A percentile compares a stretch with the other conserved stretches of the same genome.
phyloP scores from a whole-genome alignment of 208 protist genomes.

The Trypanosoma mega region DNA sequence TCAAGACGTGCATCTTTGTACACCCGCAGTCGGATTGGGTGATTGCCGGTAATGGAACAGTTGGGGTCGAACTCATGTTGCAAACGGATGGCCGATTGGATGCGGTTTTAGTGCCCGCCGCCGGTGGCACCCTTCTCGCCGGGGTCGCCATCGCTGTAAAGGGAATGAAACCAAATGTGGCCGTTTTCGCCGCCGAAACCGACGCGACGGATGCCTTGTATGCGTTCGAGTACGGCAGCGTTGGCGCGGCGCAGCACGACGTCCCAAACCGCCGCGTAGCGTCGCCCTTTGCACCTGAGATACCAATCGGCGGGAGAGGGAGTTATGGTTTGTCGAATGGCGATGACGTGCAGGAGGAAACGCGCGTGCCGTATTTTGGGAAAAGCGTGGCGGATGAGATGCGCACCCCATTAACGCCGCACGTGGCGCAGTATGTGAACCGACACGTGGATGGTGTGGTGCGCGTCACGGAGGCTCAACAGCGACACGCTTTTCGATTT shows the following conservation, averaged over 20 bases:
- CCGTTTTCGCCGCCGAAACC: slow-evolving; percentile 88
- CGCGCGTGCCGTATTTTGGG: neutral
- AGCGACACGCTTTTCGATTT: slow-evolving; percentile 68
- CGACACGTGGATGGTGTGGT: slow-evolving; percentile 64
- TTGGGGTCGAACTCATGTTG: slow-evolving; percentile 87
- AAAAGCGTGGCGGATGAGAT: slow-evolving; percentile 1
- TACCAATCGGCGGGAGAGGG: neutral
- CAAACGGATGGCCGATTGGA: slow-evolving; percentile 82
- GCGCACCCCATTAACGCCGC: slow-evolving; percentile 20
- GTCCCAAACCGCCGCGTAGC: no score
- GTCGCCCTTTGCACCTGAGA: no score
- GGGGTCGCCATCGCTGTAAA: slow-evolving; percentile 89
- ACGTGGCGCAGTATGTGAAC: slow-evolving; percentile 36
- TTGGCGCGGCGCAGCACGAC: neutral
- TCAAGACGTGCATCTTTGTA: slow-evolving; percentile 67
- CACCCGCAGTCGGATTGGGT: slow-evolving; percentile 90
- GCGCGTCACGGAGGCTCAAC: slow-evolving; percentile 47
- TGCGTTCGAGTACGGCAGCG: slow-evolving; percentile 8
- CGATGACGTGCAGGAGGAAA: neutral
- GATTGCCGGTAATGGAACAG: slow-evolving; percentile 90
- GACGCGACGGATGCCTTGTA: slow-evolving; percentile 1
- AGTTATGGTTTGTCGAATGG: neutral
- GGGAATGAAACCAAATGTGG: slow-evolving; percentile 83
- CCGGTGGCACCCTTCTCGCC: slow-evolving; percentile 85
- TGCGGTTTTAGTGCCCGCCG: slow-evolving; percentile 86